Conservation (phyloP, 1,284 basidiomycete species). For the Cutaneotrichosporon sp. region DNA sequence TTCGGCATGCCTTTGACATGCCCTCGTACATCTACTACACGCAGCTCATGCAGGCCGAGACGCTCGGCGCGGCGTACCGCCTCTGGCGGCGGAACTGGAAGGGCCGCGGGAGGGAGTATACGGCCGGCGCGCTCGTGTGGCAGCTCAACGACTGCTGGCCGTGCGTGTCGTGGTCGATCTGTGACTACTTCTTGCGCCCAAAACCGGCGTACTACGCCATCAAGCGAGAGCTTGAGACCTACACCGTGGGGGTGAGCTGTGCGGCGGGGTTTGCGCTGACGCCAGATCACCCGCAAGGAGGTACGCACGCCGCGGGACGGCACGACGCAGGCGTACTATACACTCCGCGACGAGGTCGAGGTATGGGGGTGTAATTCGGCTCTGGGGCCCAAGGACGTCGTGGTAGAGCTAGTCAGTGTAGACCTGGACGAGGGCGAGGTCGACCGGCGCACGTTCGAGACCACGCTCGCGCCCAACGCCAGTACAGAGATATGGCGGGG, state of each 20-base stretch:
- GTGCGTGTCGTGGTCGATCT: conserved; percentile 70
- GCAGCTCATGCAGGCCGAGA: conserved; percentile 77
- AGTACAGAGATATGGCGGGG: conserved; percentile 74
- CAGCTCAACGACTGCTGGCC: conserved; percentile 81
- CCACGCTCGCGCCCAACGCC: conserved; percentile 64
- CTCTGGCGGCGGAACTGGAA: conserved; percentile 72
- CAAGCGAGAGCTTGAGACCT: conserved; percentile 62
- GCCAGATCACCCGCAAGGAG: conserved; percentile 58
- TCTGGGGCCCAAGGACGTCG: conserved; percentile 55
- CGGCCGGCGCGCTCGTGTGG: conserved; percentile 73
- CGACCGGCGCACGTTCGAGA: conserved; percentile 53
- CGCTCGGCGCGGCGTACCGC: conserved; percentile 63
- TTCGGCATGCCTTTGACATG: conserved; percentile 75
- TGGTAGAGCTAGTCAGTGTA: conserved; percentile 63
- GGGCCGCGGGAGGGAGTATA: conserved; percentile 64
- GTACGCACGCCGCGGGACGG: conserved; percentile 57
- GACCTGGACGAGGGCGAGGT: conserved; percentile 53
- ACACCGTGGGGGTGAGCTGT: conserved; percentile 58
- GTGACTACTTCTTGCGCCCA: conserved; percentile 68
- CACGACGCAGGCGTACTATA: conserved; percentile 60
- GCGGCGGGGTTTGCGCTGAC: conserved; percentile 8
- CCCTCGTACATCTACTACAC: conserved; percentile 77
- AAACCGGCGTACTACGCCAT: conserved; percentile 70
- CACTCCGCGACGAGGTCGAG: conserved; percentile 57
- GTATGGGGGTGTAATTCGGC: conserved; percentile 81